phyloP scores from a whole-genome alignment of 805 yeast species.

The Starmerella tilneyi region DNA sequence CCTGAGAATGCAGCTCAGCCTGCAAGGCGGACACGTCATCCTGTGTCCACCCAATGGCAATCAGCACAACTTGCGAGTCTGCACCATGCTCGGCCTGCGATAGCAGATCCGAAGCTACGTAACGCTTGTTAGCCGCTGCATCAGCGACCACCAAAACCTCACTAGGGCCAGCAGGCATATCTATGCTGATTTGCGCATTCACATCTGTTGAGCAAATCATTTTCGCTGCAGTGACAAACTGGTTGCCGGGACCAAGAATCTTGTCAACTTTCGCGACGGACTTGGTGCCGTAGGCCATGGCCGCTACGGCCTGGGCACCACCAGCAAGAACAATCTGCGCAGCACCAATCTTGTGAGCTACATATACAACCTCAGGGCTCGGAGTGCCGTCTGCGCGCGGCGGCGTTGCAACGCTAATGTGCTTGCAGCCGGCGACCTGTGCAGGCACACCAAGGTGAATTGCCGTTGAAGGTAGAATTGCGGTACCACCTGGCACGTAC shows the following conservation, averaged over 20 bases:
- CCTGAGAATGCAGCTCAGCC: slow-evolving; percentile 75
- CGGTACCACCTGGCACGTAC: slow-evolving; percentile 98
- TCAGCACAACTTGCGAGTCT: slow-evolving; percentile 90
- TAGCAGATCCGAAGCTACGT: slow-evolving; percentile 89
- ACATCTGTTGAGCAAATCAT: slow-evolving; percentile 96
- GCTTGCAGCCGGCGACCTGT: slow-evolving; percentile 90
- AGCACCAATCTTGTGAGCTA: slow-evolving; percentile 93
- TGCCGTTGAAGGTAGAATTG: slow-evolving; percentile 94
- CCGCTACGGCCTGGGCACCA: slow-evolving; percentile 98
- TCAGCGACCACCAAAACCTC: slow-evolving; percentile 95
- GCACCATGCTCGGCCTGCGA: slow-evolving; percentile 99
- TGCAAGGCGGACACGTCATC: slow-evolving; percentile 60
- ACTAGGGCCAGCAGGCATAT: slow-evolving; percentile 99
- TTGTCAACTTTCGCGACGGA: slow-evolving; percentile 88
- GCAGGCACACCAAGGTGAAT: slow-evolving; percentile 99
- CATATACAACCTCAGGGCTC: slow-evolving; percentile 95
- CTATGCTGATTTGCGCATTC: slow-evolving; percentile 87
- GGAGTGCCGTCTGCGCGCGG: slow-evolving; percentile 87
- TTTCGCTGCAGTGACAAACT: slow-evolving; percentile 97
- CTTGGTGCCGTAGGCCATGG: slow-evolving; percentile 97
- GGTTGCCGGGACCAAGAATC: slow-evolving; percentile 98
- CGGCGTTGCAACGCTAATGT: slow-evolving; percentile 88
- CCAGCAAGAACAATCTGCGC: slow-evolving; percentile 86
- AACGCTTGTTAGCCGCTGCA: slow-evolving; percentile 76
- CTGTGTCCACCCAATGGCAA: slow-evolving; percentile 63